Evolutionary conservation across 1,284 basidiomycete genomes (phyloP), one percentile per base, ranked within the genome.

Genomic region (Ganoderma leucocontextum): DNA sequence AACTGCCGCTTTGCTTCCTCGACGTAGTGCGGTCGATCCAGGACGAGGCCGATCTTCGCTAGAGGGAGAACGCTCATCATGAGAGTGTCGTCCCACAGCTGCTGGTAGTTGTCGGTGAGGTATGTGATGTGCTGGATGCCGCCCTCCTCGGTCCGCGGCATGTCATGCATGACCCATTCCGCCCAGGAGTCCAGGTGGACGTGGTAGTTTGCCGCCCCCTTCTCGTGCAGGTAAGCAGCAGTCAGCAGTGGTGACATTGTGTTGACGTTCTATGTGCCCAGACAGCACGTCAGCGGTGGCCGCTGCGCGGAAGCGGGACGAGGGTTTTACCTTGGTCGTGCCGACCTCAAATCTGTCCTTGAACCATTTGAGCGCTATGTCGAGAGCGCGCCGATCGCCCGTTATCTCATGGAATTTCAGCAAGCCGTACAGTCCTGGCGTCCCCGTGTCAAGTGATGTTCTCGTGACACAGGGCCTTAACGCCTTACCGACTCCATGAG

Each of bases 11-110:
- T 87, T 7, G 88, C 88, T 76, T 90, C 89, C 70, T 89, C 85
- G 55, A 90, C 79, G 75, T 90, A 90, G 36, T 85, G 80, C 4
- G 83, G 82, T n/a, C 84, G 80, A 38, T 82, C 79, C 10, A 89
- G 80, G 10, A 90, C 84, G 60, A 89, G 78, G 4, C 89, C 89
- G 66, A 90, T 89, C 76, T 89, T 89, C 13, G 88, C 82, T 39
- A 91, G 79, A 4, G 89, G 89, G 25, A 89, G 79, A 4, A 89
- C 87, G 49, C 83, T 83, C 89, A 90, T 90, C 87, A 89, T 89
- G 67, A 90, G 79, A 3, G 88, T 90, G 76, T 91, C 89, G 77
- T 90, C 89, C 88, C 89, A 90, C 4, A 90, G 76, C 71, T 91
- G 86, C 70, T 88, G 85, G 69, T 85, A 73, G 78, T 90, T 86